Conservation (phyloP, 2,329 filamentous ascomycete species). For the Coniochaeta prunicola region DNA sequence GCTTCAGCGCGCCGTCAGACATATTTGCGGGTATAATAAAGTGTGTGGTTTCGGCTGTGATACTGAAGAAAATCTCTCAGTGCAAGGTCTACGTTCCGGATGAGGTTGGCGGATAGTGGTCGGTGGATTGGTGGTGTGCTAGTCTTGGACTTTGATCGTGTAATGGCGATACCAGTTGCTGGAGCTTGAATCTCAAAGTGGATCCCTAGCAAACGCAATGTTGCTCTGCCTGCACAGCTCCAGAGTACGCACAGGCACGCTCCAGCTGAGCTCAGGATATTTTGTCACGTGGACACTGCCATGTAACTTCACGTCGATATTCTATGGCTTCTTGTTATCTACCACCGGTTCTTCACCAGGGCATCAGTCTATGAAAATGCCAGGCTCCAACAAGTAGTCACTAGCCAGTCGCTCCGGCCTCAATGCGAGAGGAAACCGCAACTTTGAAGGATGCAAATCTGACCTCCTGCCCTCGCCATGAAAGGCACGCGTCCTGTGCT, state of each 20-base stretch:
- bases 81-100: background rate
- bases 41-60: background rate
- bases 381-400: background rate
- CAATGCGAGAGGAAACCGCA: background rate
- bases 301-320: no score
- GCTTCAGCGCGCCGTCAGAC: conserved; percentile 79
- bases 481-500: background rate
- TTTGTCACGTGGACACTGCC: background rate
- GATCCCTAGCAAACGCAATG: background rate
- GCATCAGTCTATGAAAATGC: background rate
- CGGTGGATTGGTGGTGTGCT: background rate
- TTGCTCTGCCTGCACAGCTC: background rate
- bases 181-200: background rate
- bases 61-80: background rate
- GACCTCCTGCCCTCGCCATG: background rate
- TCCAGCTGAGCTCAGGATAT: background rate
- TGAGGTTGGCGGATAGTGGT: background rate
- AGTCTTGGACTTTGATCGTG: background rate
- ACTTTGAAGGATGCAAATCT: background rate
- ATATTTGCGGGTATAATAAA: conserved; percentile 39
- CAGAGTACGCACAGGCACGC: background rate
- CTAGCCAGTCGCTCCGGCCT: background rate
- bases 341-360: background rate
- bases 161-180: background rate
- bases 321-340: background rate